Evolutionary conservation across 768 basidiomycete genomes (phyloP), one percentile per base, ranked within the genome.

Genomic region (Strobilomyces confusus): DNA sequence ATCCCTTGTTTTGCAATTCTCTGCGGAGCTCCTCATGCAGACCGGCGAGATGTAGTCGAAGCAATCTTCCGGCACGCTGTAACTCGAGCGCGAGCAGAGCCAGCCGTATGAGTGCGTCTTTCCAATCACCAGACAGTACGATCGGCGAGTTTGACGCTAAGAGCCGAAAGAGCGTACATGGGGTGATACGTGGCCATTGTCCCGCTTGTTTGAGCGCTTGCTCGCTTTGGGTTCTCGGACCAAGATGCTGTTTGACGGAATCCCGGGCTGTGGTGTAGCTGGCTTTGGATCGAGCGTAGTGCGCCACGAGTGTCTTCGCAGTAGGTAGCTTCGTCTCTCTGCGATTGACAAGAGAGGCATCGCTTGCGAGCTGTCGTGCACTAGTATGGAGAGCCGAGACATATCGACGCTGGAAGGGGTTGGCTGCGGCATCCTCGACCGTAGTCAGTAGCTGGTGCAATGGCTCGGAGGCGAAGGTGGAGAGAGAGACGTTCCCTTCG

Each of bases 101-200:
- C n/a, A 77, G 50, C n/a, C 13, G 20, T 14, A 64, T 54, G 17
- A 78, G 56, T 53, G 53, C 62, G 13, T 50, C 29, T 44, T 55
- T 50, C 77, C 77, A 78, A 13, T 56, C 22, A 1, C 48, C 22
- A 2, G 65, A 37, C 20, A 71, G 45, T 7, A 2, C 14, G 3
- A 29, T 57, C 0, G 32, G 19, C 4, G 66, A 65, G 7, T 62
- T 56, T 13, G 64, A 67, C 9, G 69, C 64, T 41, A 77, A 61
- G 8, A 40, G 56, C n/a, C 50, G 52, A n/a, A 77, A 60, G n/a
- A 78, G 63, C 3, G 59, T 45, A 41, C 59, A 60, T 3, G 61
- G 23, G 5, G 72, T 72, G 19, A 73, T 47, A 5, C 69, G 65
- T 14, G 77, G 77, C 75, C 76, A 77, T 52, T 70, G 62, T 9